Base-by-base conservation (phyloP, 129 eudicot genomes). In the Silybum marianum region DNA sequence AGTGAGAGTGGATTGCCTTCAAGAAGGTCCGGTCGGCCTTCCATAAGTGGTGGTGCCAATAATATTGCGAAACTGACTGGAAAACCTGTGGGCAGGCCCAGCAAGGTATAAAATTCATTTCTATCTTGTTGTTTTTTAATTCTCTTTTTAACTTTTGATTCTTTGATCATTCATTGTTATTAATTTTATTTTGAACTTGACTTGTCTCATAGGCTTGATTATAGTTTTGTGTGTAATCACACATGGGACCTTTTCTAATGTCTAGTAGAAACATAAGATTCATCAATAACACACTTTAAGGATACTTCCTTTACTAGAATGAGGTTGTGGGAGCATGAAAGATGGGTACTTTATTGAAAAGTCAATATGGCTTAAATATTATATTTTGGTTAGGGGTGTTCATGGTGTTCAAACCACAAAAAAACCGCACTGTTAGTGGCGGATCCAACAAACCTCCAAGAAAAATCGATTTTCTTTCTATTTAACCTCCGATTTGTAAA, bases 1-100 rank as follows among this genome's bases (percentile, higher is more conserved):
- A 68, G 78, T 65, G 80, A 34, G 80, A 82, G 84, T 24, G 84
- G 77, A 21, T 67, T 72, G 66, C 83, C 87, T 5, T 76, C 67
- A 21, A 87, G 86, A 89, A 79, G 91, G 69, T 78, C 89, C 14
- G 91, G 97, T 3, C 87, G 98, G 54, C 94, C 96, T 28, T 80
- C 90, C 4, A 80, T 28, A 79, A 80, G 7, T 30, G 79, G 73
- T 18, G 46, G 18, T 42, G 74, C 81, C 10, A 83, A 72, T 44
- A 80, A 30, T 78, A 71, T 83, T 38, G 84, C 89, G 71, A 90
- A 81, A 68, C 77, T 85, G 7, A 76, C 84, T n/a, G 97, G 97
- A 46, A 88, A 73, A 66, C 85, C 91, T 34, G 18, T 85, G 85
- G 96, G 93, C 42, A 78, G 94, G 63, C 91, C 96, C n/a, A 92